These are phyloP conservation scores for Aspergillus diversus DNA, from an alignment of 495 filamentous ascomycete genomes.

Conservation along the genomic window DNA sequence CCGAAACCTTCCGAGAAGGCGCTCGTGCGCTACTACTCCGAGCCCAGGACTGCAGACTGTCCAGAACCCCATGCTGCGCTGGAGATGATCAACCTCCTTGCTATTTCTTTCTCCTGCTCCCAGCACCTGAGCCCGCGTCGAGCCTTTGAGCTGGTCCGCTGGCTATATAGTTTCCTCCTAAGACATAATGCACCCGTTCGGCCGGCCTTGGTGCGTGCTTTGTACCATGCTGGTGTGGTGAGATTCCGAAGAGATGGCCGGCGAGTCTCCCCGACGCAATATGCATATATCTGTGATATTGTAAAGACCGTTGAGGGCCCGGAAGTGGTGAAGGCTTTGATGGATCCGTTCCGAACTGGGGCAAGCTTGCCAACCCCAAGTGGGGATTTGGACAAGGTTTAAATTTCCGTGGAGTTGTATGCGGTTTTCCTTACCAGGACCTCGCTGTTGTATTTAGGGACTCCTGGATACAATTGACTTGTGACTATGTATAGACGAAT, in stretches of 20 bases:
- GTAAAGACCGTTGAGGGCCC: constrained; percentile 39
- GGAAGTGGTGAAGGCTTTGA: constrained; percentile 36
- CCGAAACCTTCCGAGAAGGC: constrained; percentile 36
- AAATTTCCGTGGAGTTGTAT: too few relatives aligned
- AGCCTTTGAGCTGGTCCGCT: constrained; percentile 43
- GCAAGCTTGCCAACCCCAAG: not conserved
- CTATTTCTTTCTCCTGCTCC: constrained; percentile 39
- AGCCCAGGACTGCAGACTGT: constrained; percentile 22
- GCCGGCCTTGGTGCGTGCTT: constrained; percentile 42
- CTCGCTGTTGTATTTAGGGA: too few relatives aligned
- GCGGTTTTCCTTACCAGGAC: too few relatives aligned
- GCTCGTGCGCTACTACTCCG: constrained; percentile 37
- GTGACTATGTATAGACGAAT: too few relatives aligned
- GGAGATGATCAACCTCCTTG: constrained; percentile 44
- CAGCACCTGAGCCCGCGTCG: constrained; percentile 36
- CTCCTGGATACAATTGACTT: too few relatives aligned
- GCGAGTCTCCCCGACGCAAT: constrained; percentile 32
- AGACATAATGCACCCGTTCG: constrained; percentile 44
- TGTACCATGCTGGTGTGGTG: constrained; percentile 52
- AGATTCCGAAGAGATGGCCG: constrained; percentile 39
- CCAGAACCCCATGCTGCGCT: constrained; percentile 45
- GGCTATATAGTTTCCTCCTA: constrained; percentile 44
- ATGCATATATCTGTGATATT: constrained; percentile 42
- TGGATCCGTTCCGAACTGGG: not conserved
- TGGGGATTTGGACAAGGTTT: not conserved